Evolutionary conservation across 2,329 filamentous ascomycete genomes (phyloP), one percentile per base, ranked within the genome.

Genomic region (Ceratocystis diversiconidia): DNA sequence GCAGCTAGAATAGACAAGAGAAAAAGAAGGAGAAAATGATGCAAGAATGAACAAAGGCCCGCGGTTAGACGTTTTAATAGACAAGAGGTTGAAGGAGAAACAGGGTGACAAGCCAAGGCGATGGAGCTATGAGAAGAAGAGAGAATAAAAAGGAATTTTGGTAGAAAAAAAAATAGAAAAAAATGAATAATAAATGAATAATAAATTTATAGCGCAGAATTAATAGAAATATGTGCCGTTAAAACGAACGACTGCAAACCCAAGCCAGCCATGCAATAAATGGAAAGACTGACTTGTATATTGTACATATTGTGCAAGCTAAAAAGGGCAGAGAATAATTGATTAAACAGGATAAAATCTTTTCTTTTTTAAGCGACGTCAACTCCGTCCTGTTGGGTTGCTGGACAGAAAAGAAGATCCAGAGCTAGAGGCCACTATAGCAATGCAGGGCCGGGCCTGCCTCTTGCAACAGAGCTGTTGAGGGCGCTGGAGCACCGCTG

Each of bases 281-380:
- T 59, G 15, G 17, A 59, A 1, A n/a, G 46, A 50, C 5, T 10
- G 46, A 50, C n/a, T 12, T 12, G 17, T 19, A 50, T 41, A 12
- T 12, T 41, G 36, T 15, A 10, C n/a, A 32, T 32, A 32, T 32
- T 7, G 30, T 32, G 52, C 12, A 59, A 17, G 28, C 52, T 7
- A 15, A 57, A 63, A 19, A 55, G 48, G 19, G 30, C 19, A 64
- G 48, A 64, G 55, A 28, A 63, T 12, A 41, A 41, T 15, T 22
- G 17, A 48, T 46, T 50, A 50, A 63, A 52, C 22, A 28, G n/a
- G n/a, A 22, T 48, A 48, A 48, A 19, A 48, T 2, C 2, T 48
- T 0, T n/a, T 48, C 17, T 10, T 30, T 43, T 62, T 66, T 66
- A 66, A 66, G 65, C 65, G 65, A 66, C 65, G 65, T 66, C 65